Conservation (phyloP, 2,329 filamentous ascomycete genomes). For the Rhinocladiella mackenziei region DNA sequence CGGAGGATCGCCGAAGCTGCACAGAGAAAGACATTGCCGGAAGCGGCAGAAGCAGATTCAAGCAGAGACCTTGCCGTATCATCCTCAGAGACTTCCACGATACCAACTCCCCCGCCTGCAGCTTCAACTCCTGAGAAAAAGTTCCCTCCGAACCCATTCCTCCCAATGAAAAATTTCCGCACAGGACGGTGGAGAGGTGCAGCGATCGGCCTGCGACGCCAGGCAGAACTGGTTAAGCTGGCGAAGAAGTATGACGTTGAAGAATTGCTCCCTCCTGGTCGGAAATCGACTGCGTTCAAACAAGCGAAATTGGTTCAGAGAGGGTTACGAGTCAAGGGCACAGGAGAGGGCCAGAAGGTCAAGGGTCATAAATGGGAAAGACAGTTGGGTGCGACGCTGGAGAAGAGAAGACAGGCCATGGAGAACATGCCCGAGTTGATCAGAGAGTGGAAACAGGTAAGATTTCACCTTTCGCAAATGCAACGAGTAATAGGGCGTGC, state of each 20-base stretch:
- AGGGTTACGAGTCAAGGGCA: conserved; percentile 83
- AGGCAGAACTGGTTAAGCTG: conserved; percentile 87
- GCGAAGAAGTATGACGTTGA: conserved; percentile 74
- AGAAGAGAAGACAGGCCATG: conserved; percentile 88
- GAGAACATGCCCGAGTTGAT: conserved; percentile 90
- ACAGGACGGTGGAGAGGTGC: conserved; percentile 84
- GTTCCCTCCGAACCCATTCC: conserved; percentile 72
- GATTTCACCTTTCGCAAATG: conserved; percentile 32
- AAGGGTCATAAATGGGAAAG: conserved; percentile 96
- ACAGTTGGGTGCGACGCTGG: conserved; percentile 75
- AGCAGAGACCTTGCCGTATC: conserved; percentile 47
- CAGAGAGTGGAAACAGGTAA: conserved; percentile 85
- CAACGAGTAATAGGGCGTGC: not conserved
- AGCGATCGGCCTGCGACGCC: conserved; percentile 74
- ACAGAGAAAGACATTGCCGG: conserved; percentile 14
- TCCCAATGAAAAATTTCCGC: conserved; percentile 68
- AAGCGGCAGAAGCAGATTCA: conserved; percentile 28
- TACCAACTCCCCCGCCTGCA: no score
- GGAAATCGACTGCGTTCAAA: conserved; percentile 66
- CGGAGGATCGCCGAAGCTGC: conserved; percentile 10
- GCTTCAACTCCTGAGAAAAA: conserved; percentile 33
- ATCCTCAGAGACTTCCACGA: conserved; percentile 38
- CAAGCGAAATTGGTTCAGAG: conserved; percentile 70
- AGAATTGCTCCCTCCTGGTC: conserved; percentile 70
- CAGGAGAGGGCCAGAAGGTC: conserved; percentile 84